Evolutionary conservation across 2,329 filamentous ascomycete species (phyloP), one percentile per base, ranked within the genome.

Genomic region (Hymenoscyphus occultus): DNA sequence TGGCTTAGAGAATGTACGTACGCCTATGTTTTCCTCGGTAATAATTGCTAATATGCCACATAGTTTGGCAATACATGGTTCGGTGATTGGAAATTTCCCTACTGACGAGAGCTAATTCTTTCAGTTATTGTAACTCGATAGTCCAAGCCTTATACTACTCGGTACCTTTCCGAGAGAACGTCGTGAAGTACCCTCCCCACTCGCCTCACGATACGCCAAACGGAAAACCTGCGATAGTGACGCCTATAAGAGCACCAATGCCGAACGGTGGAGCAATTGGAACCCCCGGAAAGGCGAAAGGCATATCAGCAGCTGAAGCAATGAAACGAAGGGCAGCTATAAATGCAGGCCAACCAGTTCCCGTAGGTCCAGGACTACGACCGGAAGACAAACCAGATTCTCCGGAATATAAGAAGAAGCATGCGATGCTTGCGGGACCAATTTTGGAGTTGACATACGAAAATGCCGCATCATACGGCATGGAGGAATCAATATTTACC

Each of bases 51-150:
- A 75, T 67, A 66, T 66, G 73, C 42, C 57, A 68, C 67, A 57
- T 78, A 97, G 93, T 97, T 97, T 80, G 94, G 94, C 76, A 98
- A 97, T 76, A 98, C 94, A 77, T 98, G 94, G 93, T 97, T 45
- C 39, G 22, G 14, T 35, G 19, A 9, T 56, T 40, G 39, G 16
- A 22, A 28, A 16, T 12, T 31, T 16, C 5, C 22, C 69, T 70
- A 62, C 66, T 22, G 19, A 54, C 9, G 1, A 60, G 19, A 19
- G 62, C 76, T 78, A 69, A 77, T 70, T 35, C 39, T 42, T 14
- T 51, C 78, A 98, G 94, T 77, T 99, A 99, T 80, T 97, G 92
- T 81, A 99, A 99, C 79, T 99, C 95, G 14, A 97, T 99, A 74
- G 86, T 99, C 65, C 95, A 99, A 81, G 96, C 93, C 73, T 87